These are phyloP conservation scores for Syzygium malaccense DNA, from an alignment of 441 rosid genomes.

Conservation along the genomic window DNA sequence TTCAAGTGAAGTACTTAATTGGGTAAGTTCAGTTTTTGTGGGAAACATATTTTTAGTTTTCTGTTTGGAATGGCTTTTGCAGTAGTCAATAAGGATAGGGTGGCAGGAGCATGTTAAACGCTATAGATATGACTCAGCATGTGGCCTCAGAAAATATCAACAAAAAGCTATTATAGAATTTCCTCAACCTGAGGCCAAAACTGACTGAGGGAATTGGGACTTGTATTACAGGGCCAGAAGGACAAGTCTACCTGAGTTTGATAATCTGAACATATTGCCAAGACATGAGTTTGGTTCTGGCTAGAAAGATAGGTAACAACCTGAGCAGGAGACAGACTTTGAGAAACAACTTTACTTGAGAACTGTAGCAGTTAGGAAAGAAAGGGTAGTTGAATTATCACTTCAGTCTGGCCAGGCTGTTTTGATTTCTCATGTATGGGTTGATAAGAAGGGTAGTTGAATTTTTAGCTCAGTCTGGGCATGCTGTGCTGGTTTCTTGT, in stretches of 20 bases:
- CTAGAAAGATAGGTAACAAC: not conserved
- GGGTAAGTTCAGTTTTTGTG: not conserved
- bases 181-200: not conserved
- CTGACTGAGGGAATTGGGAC: not conserved
- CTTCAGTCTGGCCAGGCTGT: not conserved
- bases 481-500: not conserved
- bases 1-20: not conserved
- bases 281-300: not conserved
- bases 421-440: not conserved
- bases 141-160: not conserved
- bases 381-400: not conserved
- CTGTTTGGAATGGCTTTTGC: not conserved
- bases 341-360: not conserved
- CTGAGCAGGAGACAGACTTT: not conserved
- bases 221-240: not conserved
- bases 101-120: not conserved
- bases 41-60: not conserved
- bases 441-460: not conserved
- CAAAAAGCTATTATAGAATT: not conserved
- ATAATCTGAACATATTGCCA: not conserved
- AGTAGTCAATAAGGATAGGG: not conserved
- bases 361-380: not conserved
- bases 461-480: not conserved
- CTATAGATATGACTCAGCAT: not conserved
- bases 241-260: not conserved